Evolutionary conservation across 1,284 basidiomycete genomes (phyloP).

Genomic region (Cryptococcus neoformans): DNA sequence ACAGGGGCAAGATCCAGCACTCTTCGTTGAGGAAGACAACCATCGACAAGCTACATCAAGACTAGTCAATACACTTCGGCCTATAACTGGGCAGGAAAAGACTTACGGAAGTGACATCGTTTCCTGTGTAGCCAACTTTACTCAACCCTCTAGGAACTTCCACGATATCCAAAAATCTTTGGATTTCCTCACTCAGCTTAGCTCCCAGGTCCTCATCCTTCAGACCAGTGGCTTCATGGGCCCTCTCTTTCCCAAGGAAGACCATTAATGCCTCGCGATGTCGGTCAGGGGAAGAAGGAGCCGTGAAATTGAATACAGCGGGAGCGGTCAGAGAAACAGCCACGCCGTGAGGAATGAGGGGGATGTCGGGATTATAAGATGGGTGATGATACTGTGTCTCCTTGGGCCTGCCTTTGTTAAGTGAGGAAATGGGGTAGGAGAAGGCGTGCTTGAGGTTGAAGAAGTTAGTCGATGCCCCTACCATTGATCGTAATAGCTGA

Average conservation of each 20-base stretch:
- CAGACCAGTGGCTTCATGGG: conserved; percentile 68
- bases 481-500: background rate
- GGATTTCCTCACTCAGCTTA: conserved; percentile 84
- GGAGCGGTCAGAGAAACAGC: conserved; percentile 88
- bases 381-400: conserved; percentile 70
- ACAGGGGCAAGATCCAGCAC: conserved; percentile 46
- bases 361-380: conserved; percentile 73
- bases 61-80: background rate
- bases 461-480: background rate
- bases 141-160: conserved; percentile 83
- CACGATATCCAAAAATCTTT: conserved; percentile 80
- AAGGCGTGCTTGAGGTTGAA: conserved; percentile 29
- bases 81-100: background rate
- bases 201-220: conserved; percentile 78
- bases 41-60: conserved; percentile 35
- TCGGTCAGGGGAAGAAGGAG: conserved; percentile 82
- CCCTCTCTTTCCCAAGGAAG: conserved; percentile 66
- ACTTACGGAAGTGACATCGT: conserved; percentile 36
- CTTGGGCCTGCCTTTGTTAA: conserved; percentile 90
- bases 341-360: conserved; percentile 90
- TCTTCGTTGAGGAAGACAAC: conserved; percentile 45
- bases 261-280: conserved; percentile 85
- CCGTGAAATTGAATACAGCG: conserved; percentile 85
- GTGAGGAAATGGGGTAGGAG: conserved; percentile 66
- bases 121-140: conserved; percentile 69